Conservation (phyloP, 1,139 yeast species). For the Hanseniaspora gamundiae region DNA sequence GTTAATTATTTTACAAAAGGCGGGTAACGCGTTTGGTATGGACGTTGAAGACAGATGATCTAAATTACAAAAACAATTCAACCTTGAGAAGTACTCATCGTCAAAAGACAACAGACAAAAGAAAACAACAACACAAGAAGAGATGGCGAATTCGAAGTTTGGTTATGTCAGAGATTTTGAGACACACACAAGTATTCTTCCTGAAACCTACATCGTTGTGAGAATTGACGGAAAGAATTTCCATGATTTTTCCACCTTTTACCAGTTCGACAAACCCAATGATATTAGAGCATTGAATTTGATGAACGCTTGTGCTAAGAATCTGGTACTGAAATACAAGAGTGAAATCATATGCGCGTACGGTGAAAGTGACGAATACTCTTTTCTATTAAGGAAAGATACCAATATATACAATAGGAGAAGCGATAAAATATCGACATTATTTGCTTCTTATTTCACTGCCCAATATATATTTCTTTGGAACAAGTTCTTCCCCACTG, state of each 20-base stretch:
- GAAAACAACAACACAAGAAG: background rate
- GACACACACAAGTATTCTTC: slow-evolving; percentile 56
- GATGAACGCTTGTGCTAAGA: slow-evolving; percentile 72
- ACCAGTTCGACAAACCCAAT: slow-evolving; percentile 77
- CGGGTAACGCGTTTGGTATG: no score
- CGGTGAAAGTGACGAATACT: slow-evolving; percentile 94
- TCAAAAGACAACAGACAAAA: no score
- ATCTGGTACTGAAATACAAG: slow-evolving; percentile 36
- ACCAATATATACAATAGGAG: slow-evolving; percentile 70
- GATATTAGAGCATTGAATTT: slow-evolving; percentile 62
- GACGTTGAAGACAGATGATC: no score
- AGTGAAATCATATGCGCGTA: slow-evolving; percentile 73
- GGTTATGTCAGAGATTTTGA: slow-evolving; percentile 85
- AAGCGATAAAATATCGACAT: slow-evolving; percentile 61
- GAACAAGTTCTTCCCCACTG: slow-evolving; percentile 40
- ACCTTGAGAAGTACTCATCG: no score
- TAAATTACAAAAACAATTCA: no score
- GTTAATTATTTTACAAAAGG: no score
- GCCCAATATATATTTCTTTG: slow-evolving; percentile 62
- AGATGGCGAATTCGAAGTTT: slow-evolving; percentile 66
- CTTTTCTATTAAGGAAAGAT: slow-evolving; percentile 54
- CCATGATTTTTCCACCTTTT: slow-evolving; percentile 67
- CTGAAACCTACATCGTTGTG: slow-evolving; percentile 70
- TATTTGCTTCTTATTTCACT: slow-evolving; percentile 74
- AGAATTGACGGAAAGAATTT: slow-evolving; percentile 92